Evolutionary conservation across 164 flowering plant species (phyloP), one percentile per base, ranked within the genome.

Genomic region (Tetracentron sinense): DNA sequence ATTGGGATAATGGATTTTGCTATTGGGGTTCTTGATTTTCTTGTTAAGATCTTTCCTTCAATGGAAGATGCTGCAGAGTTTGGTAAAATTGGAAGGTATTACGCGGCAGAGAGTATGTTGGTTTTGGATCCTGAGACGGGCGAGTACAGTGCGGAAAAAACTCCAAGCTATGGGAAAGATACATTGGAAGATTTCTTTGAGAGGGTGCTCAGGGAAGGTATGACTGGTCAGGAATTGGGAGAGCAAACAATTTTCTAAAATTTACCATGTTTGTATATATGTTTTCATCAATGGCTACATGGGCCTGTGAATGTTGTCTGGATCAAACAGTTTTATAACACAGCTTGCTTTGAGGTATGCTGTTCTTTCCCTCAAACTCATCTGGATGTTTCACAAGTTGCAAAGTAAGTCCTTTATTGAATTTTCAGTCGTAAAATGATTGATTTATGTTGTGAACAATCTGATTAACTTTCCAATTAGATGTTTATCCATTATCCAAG

Each of bases 71-170:
- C 89, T 1, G 96, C 90, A 15, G 96, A 93, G 77, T 93, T 84
- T 73, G 98, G 94, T 66, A 93, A 88, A 69, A 93, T 90, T 51
- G 98, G 98, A 44, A 83, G 96, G 81, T 90, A 90, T 63, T 93
- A 93, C 71, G 96, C 96, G 0, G 96, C 92, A 0, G 97, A 93
- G 77, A 90, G 97, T 60, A 90, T 93, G 98, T 64, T 90, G 78
- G 54, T 87, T 56, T 78, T 79, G 82, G 94, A 93, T 72, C 85
- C 87, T 8, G 90, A 88, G 58, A 85, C 85, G 1, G 94, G 94
- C 17, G 85, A 88, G 49, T 93, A 90, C 59, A 80, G 82, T 74
- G 89, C 85, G 27, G 94, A 93, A 66, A 75, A 79, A 69, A 93
- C 97, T 3, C 96, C 94, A 0, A 93, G 96, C 70, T 88, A 90